Evolutionary conservation across 2,329 filamentous ascomycete genomes (phyloP).

Genomic region (Arthrobotrys iridis): DNA sequence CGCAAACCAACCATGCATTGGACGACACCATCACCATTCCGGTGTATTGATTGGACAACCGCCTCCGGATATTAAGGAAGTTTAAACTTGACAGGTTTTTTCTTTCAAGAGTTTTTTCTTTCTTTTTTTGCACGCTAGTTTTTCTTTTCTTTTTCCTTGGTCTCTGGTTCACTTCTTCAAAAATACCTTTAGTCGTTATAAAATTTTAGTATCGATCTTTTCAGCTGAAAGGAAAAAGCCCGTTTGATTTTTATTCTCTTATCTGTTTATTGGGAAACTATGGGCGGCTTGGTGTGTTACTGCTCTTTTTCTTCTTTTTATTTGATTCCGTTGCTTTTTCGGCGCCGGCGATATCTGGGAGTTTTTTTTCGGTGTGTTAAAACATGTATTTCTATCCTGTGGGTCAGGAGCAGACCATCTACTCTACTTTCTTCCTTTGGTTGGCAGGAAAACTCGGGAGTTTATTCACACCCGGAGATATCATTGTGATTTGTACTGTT

Average conservation of each 20-base stretch:
- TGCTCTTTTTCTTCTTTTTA: background rate
- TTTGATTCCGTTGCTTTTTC: slow-evolving; percentile 6
- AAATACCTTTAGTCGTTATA: slow-evolving; percentile 38
- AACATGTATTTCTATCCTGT: slow-evolving; percentile 19
- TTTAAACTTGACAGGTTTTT: slow-evolving; percentile 37
- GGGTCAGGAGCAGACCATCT: background rate
- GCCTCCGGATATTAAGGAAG: slow-evolving; percentile 32
- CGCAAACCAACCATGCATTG: slow-evolving; percentile 29
- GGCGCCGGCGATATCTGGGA: slow-evolving; percentile 30
- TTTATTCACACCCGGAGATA: slow-evolving; percentile 8
- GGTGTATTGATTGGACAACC: slow-evolving; percentile 36
- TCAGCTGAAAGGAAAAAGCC: slow-evolving; percentile 15
- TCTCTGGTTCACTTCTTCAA: slow-evolving; percentile 13
- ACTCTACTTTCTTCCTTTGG: slow-evolving; percentile 17
- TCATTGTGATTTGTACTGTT: slow-evolving; percentile 2
- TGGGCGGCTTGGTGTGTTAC: slow-evolving; percentile 44
- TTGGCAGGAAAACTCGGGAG: slow-evolving; percentile 18
- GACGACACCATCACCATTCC: slow-evolving; percentile 44
- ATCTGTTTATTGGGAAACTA: slow-evolving; percentile 15
- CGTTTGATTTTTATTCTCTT: slow-evolving; percentile 20
- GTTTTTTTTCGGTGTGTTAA: slow-evolving; percentile 41
- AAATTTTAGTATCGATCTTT: slow-evolving; percentile 8
- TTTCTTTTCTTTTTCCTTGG: slow-evolving; percentile 27
- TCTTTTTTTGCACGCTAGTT: slow-evolving; percentile 13
- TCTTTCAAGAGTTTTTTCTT: slow-evolving; percentile 14